phyloP scores from a whole-genome alignment of 371 early-diverging fungal genomes.

The Polyrhizophydium stewartii region DNA sequence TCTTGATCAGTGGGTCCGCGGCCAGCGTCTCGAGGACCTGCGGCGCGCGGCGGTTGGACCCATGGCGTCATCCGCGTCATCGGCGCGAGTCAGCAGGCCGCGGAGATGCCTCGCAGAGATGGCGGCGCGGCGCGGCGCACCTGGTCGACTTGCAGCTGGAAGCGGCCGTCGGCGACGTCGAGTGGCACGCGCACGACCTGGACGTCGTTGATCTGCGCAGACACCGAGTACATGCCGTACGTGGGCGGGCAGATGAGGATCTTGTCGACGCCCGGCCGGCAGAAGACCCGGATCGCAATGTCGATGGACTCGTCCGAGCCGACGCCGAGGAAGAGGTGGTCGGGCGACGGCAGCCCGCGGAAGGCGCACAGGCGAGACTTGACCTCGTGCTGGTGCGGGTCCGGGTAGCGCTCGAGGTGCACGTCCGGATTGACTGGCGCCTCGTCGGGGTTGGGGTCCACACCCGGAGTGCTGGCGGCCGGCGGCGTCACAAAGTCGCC shows the following conservation, averaged over 20 bases:
- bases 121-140: too few relatives aligned
- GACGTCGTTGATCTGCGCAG: conserved; percentile 92
- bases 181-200: conserved; percentile 77
- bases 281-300: conserved; percentile 83
- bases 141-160: conserved; percentile 74
- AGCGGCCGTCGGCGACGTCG: conserved; percentile 63
- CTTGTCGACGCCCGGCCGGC: conserved; percentile 86
- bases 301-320: conserved; percentile 97
- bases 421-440: conserved; percentile 8
- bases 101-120: too few relatives aligned
- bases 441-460: not conserved
- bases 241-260: conserved; percentile 94
- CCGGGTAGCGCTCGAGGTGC: conserved; percentile 91
- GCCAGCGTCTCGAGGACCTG: conserved; percentile 59
- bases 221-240: conserved; percentile 97
- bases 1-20: conserved; percentile 72
- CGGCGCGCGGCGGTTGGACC: too few relatives aligned
- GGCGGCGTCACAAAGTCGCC: conserved; percentile 36
- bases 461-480: conserved; percentile 13
- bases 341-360: conserved; percentile 54
- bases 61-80: too few relatives aligned
- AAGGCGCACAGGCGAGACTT: conserved; percentile 72
- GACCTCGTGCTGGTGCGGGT: conserved; percentile 80
- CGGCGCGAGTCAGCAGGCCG: too few relatives aligned
- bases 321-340: conserved; percentile 88